These are phyloP conservation scores for Lactifluus pinguis DNA, from an alignment of 768 basidiomycete genomes.

Conservation along the genomic window DNA sequence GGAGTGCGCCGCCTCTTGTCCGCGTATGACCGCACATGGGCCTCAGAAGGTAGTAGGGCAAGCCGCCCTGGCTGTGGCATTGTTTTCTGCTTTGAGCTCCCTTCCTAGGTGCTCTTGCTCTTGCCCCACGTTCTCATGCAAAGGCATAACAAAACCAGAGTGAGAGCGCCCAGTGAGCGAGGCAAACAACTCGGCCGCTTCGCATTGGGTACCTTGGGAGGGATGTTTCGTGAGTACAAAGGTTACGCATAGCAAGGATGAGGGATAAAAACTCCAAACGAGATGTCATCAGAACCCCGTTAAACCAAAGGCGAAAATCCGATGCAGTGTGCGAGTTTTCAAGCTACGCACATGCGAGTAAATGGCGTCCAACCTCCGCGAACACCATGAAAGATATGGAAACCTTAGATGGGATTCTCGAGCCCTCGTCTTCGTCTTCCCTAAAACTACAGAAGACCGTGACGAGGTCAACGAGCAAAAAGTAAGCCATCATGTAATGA, in stretches of 20 bases:
- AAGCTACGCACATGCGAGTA: too few relatives aligned
- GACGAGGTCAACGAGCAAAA: too few relatives aligned
- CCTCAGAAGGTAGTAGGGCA: background rate
- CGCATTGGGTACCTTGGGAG: background rate
- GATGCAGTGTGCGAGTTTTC: too few relatives aligned
- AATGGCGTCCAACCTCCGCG: background rate
- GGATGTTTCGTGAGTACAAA: background rate
- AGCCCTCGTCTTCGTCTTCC: too few relatives aligned
- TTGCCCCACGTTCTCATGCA: background rate
- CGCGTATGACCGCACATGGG: background rate
- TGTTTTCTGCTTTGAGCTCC: background rate
- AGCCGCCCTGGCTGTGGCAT: too few relatives aligned
- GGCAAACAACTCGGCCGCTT: background rate
- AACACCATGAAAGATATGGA: too few relatives aligned
- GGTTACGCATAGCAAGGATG: background rate
- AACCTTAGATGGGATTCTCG: too few relatives aligned
- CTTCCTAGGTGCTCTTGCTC: background rate
- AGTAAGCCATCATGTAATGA: too few relatives aligned
- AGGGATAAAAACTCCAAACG: background rate
- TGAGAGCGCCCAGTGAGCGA: background rate
- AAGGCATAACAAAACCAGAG: background rate
- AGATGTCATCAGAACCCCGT: background rate
- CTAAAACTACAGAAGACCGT: too few relatives aligned
- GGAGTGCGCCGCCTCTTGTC: too few relatives aligned
- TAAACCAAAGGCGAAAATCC: background rate